A percentile compares a stretch with the other conserved stretches of the same genome.
phyloP scores from a whole-genome alignment of 176 grass and related monocot genomes.

The Paspalum notatum region DNA sequence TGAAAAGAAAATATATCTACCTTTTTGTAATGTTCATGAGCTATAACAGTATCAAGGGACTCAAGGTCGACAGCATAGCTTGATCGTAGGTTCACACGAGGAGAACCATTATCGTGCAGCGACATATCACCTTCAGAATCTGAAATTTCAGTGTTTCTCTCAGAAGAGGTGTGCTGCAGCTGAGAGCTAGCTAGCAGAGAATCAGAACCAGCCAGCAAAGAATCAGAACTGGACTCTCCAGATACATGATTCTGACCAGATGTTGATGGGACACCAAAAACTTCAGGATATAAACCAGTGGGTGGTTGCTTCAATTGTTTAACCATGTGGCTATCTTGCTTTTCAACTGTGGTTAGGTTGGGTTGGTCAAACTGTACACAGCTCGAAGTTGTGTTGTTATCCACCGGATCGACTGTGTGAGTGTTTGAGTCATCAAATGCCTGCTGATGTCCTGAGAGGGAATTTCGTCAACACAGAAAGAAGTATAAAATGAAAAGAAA shows the following conservation, averaged over 20 bases:
- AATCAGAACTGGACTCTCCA: background rate
- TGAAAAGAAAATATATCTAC: constrained; percentile 26
- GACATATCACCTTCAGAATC: constrained; percentile 31
- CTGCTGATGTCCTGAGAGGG: constrained; percentile 3
- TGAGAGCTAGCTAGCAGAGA: background rate
- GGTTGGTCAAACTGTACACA: background rate
- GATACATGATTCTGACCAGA: background rate
- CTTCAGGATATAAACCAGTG: background rate
- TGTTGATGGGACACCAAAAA: constrained; percentile 17
- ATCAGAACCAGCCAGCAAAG: background rate
- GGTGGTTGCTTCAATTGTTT: background rate
- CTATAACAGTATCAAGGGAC: constrained; percentile 40
- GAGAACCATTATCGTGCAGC: constrained; percentile 21
- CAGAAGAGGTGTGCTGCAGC: constrained; percentile 9
- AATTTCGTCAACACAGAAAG: background rate
- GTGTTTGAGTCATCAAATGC: background rate
- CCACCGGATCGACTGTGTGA: background rate
- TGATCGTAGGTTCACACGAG: constrained; percentile 6
- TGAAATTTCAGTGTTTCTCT: constrained; percentile 3
- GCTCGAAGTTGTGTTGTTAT: background rate
- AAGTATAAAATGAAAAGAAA: background rate
- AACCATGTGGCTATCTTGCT: background rate
- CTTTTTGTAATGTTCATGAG: constrained; percentile 46
- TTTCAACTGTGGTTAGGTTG: background rate
- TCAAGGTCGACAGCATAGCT: constrained; percentile 34